These are phyloP conservation scores for Cercospora janseana DNA, from an alignment of 2,329 filamentous ascomycete genomes.

Conservation along the genomic window DNA sequence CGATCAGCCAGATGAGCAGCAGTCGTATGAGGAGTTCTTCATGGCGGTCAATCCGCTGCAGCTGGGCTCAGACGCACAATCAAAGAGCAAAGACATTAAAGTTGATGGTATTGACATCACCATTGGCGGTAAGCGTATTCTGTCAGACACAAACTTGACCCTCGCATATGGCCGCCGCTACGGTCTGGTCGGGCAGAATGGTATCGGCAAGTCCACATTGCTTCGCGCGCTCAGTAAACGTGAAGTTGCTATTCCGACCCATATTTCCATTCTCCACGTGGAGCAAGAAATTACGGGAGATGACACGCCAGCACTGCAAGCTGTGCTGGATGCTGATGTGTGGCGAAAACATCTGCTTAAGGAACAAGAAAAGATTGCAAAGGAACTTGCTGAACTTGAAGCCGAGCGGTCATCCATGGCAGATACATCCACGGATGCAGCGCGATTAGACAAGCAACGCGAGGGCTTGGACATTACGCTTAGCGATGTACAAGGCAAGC, in stretches of 20 bases:
- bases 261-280: slow-evolving; percentile 98
- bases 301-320: slow-evolving; percentile 90
- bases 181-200: slow-evolving; percentile 97
- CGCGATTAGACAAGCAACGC: slow-evolving; percentile 77
- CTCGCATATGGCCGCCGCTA: slow-evolving; percentile 91
- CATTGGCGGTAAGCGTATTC: slow-evolving; percentile 82
- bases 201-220: slow-evolving; percentile 85
- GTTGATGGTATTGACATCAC: slow-evolving; percentile 93
- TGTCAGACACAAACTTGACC: slow-evolving; percentile 86
- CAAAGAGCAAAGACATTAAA: slow-evolving; percentile 98
- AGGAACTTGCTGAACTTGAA: slow-evolving; percentile 75
- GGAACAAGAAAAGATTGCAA: slow-evolving; percentile 82
- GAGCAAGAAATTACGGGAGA: slow-evolving; percentile 98
- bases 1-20: slow-evolving; percentile 73
- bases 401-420: slow-evolving; percentile 73
- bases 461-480: slow-evolving; percentile 89
- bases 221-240: slow-evolving; percentile 85
- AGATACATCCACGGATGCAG: slow-evolving; percentile 87
- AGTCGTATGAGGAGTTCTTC: slow-evolving; percentile 99
- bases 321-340: slow-evolving; percentile 93
- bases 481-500: slow-evolving; percentile 84
- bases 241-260: slow-evolving; percentile 91
- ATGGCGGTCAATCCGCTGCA: slow-evolving; percentile 99
- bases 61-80: slow-evolving; percentile 64
- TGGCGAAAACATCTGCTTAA: slow-evolving; percentile 93